These are phyloP conservation scores for Boletales sp. DNA, from an alignment of 768 basidiomycete genomes.

Conservation along the genomic window DNA sequence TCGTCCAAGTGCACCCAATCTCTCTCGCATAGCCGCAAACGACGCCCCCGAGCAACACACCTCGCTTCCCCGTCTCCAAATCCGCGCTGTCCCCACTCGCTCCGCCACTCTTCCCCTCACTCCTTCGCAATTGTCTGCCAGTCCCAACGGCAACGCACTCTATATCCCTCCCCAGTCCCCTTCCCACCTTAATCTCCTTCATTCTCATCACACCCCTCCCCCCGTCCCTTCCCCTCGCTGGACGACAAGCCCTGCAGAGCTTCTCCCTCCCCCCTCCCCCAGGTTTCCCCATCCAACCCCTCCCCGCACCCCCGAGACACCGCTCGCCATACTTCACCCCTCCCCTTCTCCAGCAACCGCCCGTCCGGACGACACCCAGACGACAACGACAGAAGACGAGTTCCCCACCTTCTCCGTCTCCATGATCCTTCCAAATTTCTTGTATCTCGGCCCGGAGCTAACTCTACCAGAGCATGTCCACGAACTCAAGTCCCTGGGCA, in stretches of 20 bases:
- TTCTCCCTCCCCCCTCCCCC: conserved; percentile 34
- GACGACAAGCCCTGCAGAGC: conserved; percentile 34
- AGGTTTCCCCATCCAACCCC: conserved; percentile 26
- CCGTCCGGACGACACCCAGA: conserved; percentile 44
- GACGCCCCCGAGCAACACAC: conserved; percentile 40
- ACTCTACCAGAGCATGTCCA: conserved; percentile 70
- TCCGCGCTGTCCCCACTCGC: conserved; percentile 55
- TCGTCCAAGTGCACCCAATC: conserved; percentile 60
- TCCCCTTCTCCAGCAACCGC: conserved; percentile 59
- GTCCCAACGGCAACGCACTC: conserved; percentile 18
- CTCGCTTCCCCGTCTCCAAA: conserved; percentile 54
- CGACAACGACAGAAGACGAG: conserved; percentile 38
- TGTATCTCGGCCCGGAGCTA: conserved; percentile 89
- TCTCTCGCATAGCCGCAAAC: conserved; percentile 60
- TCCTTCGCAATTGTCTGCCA: conserved; percentile 18
- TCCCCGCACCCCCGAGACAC: conserved; percentile 39
- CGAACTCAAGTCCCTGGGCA: conserved; percentile 69
- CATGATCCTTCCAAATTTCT: conserved; percentile 85
- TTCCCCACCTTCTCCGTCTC: conserved; percentile 77
- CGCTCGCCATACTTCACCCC: conserved; percentile 23
- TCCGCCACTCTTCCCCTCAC: conserved; percentile 58
- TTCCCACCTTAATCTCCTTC: conserved; percentile 55
- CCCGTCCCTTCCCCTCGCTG: conserved; percentile 40
- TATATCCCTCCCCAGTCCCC: conserved; percentile 44
- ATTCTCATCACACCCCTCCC: conserved; percentile 59